phyloP scores from a whole-genome alignment of 768 basidiomycete genomes.

The Boletus vinaceobasis region DNA sequence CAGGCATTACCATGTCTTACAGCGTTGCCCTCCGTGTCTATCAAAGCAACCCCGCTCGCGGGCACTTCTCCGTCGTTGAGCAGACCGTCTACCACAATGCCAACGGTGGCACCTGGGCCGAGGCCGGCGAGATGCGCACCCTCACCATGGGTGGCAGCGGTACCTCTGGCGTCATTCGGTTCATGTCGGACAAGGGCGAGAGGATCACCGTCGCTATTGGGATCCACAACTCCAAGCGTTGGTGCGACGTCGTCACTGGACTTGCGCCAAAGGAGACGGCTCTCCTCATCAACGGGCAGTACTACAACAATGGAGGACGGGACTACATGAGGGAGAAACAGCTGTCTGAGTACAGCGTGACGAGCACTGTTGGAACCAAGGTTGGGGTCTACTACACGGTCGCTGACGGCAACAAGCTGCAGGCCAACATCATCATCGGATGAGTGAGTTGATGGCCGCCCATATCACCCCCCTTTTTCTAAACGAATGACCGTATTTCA shows the following conservation, averaged over 20 bases:
- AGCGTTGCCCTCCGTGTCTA: neutral
- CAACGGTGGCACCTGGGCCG: slow-evolving; percentile 29
- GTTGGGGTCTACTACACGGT: neutral
- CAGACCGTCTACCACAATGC: slow-evolving; percentile 4
- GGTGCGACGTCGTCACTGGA: slow-evolving; percentile 38
- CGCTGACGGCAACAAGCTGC: too few relatives aligned
- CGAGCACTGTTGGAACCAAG: slow-evolving; percentile 6
- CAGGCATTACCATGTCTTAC: slow-evolving; percentile 9
- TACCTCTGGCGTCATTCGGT: slow-evolving; percentile 37
- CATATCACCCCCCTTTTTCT: too few relatives aligned
- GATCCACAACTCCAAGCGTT: slow-evolving; percentile 38
- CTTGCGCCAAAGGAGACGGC: slow-evolving; percentile 24
- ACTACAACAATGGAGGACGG: slow-evolving; percentile 18
- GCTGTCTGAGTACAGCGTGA: neutral
- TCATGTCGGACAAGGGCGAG: slow-evolving; percentile 29
- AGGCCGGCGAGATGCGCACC: slow-evolving; percentile 14
- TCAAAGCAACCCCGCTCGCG: slow-evolving; percentile 3
- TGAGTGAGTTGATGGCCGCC: too few relatives aligned
- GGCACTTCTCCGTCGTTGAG: slow-evolving; percentile 2
- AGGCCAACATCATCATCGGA: too few relatives aligned
- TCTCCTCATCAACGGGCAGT: slow-evolving; percentile 26
- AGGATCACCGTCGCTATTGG: slow-evolving; percentile 35
- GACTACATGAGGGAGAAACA: slow-evolving; percentile 6
- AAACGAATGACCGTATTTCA: too few relatives aligned
- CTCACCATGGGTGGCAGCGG: slow-evolving; percentile 39